Evolutionary conservation across 2,329 filamentous ascomycete species (phyloP), one percentile per base, ranked within the genome.

Genomic region (Stemphylium beticola): DNA sequence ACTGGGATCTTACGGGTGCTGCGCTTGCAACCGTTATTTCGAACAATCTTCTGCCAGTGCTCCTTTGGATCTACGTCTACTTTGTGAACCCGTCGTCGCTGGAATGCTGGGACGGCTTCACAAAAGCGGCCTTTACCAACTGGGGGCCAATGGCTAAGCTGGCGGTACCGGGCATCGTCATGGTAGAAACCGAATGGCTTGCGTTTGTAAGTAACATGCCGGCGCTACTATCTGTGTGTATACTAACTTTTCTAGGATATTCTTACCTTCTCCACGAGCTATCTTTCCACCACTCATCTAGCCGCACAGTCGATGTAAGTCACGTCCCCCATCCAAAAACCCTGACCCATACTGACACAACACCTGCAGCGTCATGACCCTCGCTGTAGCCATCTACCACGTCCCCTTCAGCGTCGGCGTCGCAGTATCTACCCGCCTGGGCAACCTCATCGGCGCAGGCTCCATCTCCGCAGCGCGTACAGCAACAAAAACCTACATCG

Each of bases 161-260:
- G n/a, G 92, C 93, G 0, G 78, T 97, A 15, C 93, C 93, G 0
- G 93, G 93, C 4, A 88, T 98, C 74, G 80, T 96, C 59, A 97
- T 97, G 93, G 89, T 97, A 2, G 88, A 96, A 74, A 93, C 93
- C 4, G 72, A 75, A 52, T 75, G 72, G 69, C 62, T 75, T 0
- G 72, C 71, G 10, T 75, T 73, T 18, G 57, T 60, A 52, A 9
- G 54, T 60, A 36, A 2, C 10, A 2, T n/a, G 6, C 29, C n/a
- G 49, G 12, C 7, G 11, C 14, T 1, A n/a, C 11, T 24, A 37
- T 15, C 4, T 10, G 9, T 33, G 3, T 15, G n/a, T 18, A 32
- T 20, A 33, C 15, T 31, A 17, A 45, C 10, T 41, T n/a, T 24
- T 10, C 36, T 24, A 60, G 57, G 73, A 76, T 36, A 74, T 76